Evolutionary conservation across 2,329 filamentous ascomycete species (phyloP).

Genomic region (Zasmidium cellare): DNA sequence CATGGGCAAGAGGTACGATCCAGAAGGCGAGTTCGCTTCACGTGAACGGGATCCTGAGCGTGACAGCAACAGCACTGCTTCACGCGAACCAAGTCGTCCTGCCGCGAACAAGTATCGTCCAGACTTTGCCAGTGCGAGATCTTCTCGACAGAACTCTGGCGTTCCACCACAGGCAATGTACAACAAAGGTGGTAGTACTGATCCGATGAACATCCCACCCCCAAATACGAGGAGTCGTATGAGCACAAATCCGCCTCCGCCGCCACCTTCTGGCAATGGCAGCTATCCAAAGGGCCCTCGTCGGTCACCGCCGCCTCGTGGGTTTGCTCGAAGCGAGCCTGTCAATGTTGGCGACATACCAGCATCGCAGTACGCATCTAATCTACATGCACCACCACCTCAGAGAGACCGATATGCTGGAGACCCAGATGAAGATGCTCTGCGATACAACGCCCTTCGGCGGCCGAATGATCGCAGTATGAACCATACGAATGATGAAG

Average conservation of each 20-base stretch:
- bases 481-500: constrained; percentile 20
- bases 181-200: constrained; percentile 12
- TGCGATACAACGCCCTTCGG: constrained; percentile 12
- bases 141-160: constrained; percentile 15
- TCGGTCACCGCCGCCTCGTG: constrained; percentile 24
- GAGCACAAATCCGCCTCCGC: constrained; percentile 19
- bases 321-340: constrained; percentile 28
- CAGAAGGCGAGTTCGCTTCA: constrained; percentile 9
- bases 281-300: constrained; percentile 22
- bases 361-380: constrained; percentile 27
- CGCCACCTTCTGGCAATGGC: constrained; percentile 11
- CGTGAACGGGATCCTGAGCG: constrained; percentile 21
- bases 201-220: constrained; percentile 25
- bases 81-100: constrained; percentile 17
- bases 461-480: constrained; percentile 11
- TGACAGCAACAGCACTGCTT: constrained; percentile 10
- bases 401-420: constrained; percentile 20
- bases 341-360: constrained; percentile 26
- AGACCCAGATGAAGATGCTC: constrained; percentile 17
- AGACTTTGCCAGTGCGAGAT: constrained; percentile 7
- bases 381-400: constrained; percentile 21
- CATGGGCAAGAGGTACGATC: constrained; percentile 55
- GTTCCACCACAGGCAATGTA: constrained; percentile 17
- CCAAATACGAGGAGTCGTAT: constrained; percentile 22
- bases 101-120: constrained; percentile 16